Percentiles rank a stretch among this genome's conserved stretches.
These are phyloP conservation scores for Talaromyces sp. DNA, from an alignment of 2,329 filamentous ascomycete genomes.

Conservation along the genomic window DNA sequence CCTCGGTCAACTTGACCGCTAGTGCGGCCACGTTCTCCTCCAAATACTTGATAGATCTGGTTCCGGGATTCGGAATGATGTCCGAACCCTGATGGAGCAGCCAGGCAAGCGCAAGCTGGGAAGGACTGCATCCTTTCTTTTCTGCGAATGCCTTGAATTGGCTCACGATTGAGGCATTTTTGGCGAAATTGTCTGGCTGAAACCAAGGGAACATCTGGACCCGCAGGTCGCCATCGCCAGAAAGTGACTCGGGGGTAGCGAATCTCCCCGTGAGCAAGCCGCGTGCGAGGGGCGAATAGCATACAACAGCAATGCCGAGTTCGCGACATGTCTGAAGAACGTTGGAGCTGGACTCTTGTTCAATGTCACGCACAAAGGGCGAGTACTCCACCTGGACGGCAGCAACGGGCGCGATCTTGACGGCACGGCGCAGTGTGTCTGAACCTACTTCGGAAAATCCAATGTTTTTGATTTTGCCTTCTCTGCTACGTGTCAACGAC, in stretches of 20 bases:
- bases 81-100: conserved; percentile 16
- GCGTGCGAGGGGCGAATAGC: conserved; percentile 19
- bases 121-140: conserved; percentile 20
- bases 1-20: conserved; percentile 23
- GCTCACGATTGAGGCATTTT: not conserved
- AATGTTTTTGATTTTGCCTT: not conserved
- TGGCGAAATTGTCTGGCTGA: not conserved
- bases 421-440: not conserved
- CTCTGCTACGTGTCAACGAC: not conserved
- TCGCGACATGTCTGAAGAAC: conserved; percentile 20
- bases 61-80: conserved; percentile 28
- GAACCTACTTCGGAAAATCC: not conserved
- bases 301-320: conserved; percentile 21
- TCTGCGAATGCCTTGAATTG: conserved; percentile 18
- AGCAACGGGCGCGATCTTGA: not conserved
- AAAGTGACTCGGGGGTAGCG: not conserved
- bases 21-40: conserved; percentile 26
- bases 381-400: not conserved
- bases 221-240: not conserved
- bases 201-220: not conserved
- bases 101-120: conserved; percentile 21
- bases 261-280: conserved; percentile 20
- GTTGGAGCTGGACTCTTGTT: conserved; percentile 8
- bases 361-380: conserved; percentile 20
- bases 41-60: conserved; percentile 26